Evolutionary conservation across 352 stramenopile genomes (phyloP), one percentile per base, ranked within the genome.

Genomic region (Elongisporangium undulatum): DNA sequence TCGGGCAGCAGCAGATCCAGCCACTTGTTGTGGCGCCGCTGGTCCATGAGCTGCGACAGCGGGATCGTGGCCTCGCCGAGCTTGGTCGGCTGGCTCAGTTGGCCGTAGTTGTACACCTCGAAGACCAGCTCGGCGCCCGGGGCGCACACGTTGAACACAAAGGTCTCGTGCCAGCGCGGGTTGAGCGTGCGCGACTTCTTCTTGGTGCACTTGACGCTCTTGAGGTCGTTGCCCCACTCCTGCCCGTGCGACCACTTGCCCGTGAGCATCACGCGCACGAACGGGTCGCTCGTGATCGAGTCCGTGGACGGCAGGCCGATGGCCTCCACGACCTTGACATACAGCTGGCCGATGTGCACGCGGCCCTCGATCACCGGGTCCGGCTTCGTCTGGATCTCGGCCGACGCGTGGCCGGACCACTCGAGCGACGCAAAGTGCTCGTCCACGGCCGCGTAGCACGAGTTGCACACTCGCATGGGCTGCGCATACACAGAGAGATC

Each of bases 401-500:
- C 74, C 3, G 81, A 74, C 17, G 81, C 88, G 58, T 91, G 79
- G 0, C 85, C 85, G 0, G 85, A 94, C 85, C 85, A 94, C 65
- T 94, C 85, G 49, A 91, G 62, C 23, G 82, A 92, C 51, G 82
- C 77, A 63, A 92, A 94, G 61, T 94, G 82, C 41, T 94, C 85
- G 54, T 94, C 85, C 29, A 94, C 80, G 0, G 85, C 85, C 12
- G 85, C 79, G 24, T 94, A 94, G 63, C 85, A 94, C 49, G 82
- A 78, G 63, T 94, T 94, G 62, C 85, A 94, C n/a, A 94, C 85
- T 23, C 85, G 74, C 80, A 94, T 92, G 0, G 85, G 85, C 85
- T 94, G 55, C 29, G 38, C 34, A 62, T 13, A 23, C 51, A 24
- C 29, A 48, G 17, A 57, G 15, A 34, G n/a, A 68, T 26, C 41